These are phyloP conservation scores for Pseudogymnoascus pannorum DNA, from an alignment of 2,329 filamentous ascomycete genomes.

Conservation along the genomic window DNA sequence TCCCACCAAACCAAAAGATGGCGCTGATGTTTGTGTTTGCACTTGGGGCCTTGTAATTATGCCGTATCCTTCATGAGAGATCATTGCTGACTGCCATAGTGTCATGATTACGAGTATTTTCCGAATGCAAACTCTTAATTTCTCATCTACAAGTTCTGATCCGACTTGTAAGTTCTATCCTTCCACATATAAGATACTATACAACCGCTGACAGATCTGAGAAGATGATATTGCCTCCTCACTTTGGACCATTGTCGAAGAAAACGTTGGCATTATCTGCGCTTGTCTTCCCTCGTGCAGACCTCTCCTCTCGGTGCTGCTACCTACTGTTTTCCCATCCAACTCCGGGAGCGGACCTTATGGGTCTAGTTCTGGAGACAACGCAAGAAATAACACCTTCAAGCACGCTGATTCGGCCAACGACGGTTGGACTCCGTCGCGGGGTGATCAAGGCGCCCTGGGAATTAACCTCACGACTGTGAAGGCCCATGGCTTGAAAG, in stretches of 20 bases:
- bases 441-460: not conserved
- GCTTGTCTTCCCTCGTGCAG: conserved; percentile 33
- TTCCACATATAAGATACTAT: not conserved
- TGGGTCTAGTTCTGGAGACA: not conserved
- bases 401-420: conserved; percentile 11
- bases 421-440: conserved; percentile 14
- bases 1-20: conserved; percentile 35
- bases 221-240: conserved; percentile 25
- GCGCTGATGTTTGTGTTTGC: conserved; percentile 38
- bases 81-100: conserved; percentile 15
- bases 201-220: not conserved
- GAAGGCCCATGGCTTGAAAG: not conserved
- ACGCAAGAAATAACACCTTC: conserved; percentile 7
- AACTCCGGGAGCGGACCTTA: not conserved
- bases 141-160: conserved; percentile 16
- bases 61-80: not conserved
- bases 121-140: conserved; percentile 29
- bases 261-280: conserved; percentile 31
- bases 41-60: conserved; percentile 30
- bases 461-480: conserved; percentile 9
- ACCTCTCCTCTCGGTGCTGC: conserved; percentile 23
- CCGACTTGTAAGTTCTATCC: conserved; percentile 15
- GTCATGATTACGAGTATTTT: conserved; percentile 27
- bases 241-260: conserved; percentile 33
- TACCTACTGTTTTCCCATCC: conserved; percentile 19